These are phyloP conservation scores for Diplodia sapinea DNA, from an alignment of 2,329 filamentous ascomycete species.

Conservation along the genomic window DNA sequence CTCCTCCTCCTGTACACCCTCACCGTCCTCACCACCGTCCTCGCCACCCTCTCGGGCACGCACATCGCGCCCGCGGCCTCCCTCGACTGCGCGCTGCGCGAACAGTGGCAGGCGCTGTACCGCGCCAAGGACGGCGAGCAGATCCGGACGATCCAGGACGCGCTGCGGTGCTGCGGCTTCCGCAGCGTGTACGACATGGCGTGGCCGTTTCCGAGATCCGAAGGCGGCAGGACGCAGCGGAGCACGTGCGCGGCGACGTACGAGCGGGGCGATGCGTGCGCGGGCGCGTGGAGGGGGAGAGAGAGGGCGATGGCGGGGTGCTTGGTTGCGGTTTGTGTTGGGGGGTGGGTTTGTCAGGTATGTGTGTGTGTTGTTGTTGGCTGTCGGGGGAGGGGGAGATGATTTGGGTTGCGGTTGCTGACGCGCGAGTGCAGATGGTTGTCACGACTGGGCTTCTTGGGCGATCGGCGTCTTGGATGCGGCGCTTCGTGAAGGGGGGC, in stretches of 20 bases:
- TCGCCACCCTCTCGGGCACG: conserved; percentile 47
- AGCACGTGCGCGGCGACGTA: conserved; percentile 53
- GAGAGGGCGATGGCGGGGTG: conserved; percentile 58
- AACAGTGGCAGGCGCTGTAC: conserved; percentile 61
- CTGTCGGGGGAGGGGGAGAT: too few relatives aligned
- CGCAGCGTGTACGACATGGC: conserved; percentile 60
- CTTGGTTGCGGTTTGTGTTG: conserved; percentile 59
- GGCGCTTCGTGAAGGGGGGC: not conserved
- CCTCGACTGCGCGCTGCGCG: conserved; percentile 57
- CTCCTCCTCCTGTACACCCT: conserved; percentile 33
- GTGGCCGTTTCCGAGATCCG: conserved; percentile 59
- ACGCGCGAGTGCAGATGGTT: not conserved
- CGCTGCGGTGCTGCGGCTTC: conserved; percentile 68
- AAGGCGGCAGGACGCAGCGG: conserved; percentile 32
- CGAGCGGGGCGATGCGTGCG: conserved; percentile 54
- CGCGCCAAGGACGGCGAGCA: conserved; percentile 52
- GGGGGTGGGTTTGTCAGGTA: conserved; percentile 64
- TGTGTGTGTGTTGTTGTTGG: conserved; percentile 27
- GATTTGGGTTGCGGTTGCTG: not conserved
- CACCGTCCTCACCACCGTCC: conserved; percentile 43
- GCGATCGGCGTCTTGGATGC: not conserved
- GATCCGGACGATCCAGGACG: conserved; percentile 66
- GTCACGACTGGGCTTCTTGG: not conserved
- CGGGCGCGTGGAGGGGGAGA: conserved; percentile 57
- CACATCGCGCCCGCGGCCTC: conserved; percentile 38